Conservation (phyloP, 2,329 filamentous ascomycete genomes). For the Metarhizium sp. region DNA sequence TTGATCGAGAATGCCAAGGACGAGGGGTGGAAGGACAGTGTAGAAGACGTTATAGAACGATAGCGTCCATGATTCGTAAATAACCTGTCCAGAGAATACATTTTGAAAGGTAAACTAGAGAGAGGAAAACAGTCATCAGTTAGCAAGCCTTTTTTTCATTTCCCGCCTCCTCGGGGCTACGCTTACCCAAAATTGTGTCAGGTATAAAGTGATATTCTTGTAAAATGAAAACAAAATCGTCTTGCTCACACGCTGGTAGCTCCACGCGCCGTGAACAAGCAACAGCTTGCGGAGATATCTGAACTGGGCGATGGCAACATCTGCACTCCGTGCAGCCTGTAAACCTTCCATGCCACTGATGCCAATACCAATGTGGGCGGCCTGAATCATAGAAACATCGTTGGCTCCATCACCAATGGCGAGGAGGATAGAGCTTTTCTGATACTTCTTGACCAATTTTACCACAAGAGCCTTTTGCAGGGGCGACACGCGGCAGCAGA, state of each 20-base stretch:
- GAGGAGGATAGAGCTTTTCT: constrained; percentile 82
- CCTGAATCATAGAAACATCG: constrained; percentile 99
- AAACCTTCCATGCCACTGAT: constrained; percentile 96
- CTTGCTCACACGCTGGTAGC: constrained; percentile 93
- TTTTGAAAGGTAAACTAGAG: constrained; percentile 90
- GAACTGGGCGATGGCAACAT: constrained; percentile 94
- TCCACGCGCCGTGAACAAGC: constrained; percentile 93
- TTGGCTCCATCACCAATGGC: constrained; percentile 97
- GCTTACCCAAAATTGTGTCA: constrained; percentile 97
- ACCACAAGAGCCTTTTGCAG: constrained; percentile 96
- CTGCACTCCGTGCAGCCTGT: constrained; percentile 89
- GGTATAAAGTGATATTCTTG: constrained; percentile 97
- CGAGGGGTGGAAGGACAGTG: constrained; percentile 86
- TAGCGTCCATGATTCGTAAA: constrained; percentile 99
- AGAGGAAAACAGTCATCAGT: background rate
- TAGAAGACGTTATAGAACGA: constrained; percentile 99
- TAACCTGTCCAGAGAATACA: constrained; percentile 92
- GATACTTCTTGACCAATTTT: constrained; percentile 89
- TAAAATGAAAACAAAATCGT: constrained; percentile 98
- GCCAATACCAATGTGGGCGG: constrained; percentile 93
- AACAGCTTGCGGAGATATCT: constrained; percentile 88
- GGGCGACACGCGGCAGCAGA: constrained; percentile 94
- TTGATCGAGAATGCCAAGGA: constrained; percentile 93
- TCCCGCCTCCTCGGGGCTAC: background rate
- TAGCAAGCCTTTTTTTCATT: background rate